Evolutionary conservation across 495 filamentous ascomycete species (phyloP).

Genomic region (Penicillium daleae): DNA sequence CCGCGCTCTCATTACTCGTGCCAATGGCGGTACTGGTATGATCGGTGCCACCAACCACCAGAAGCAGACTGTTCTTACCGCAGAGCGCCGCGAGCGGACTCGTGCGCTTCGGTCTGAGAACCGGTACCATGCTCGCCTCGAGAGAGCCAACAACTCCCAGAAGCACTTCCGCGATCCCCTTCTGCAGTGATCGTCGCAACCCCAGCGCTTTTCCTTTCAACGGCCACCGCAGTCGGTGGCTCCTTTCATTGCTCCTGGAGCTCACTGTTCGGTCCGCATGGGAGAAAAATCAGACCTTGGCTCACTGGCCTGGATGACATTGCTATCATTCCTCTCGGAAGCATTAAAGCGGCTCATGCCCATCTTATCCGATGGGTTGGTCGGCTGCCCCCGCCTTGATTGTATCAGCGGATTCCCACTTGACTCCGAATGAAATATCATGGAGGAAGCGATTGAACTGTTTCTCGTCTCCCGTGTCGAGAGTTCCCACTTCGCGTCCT

Average conservation of each 20-base stretch:
- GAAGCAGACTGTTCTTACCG: conserved; percentile 63
- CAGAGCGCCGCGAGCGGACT: conserved; percentile 69
- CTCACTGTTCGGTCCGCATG: background rate
- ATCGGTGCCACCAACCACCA: conserved; percentile 70
- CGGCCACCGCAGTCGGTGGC: background rate
- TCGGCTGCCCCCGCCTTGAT: background rate
- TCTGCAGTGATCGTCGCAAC: conserved; percentile 41
- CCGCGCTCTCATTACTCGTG: conserved; percentile 64
- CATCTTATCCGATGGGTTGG: background rate
- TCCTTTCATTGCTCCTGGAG: background rate
- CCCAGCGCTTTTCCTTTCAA: background rate
- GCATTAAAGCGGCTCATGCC: background rate
- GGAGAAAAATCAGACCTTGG: background rate
- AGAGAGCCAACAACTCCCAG: conserved; percentile 69
- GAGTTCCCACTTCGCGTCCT: background rate
- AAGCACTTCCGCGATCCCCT: conserved; percentile 72
- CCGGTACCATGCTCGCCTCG: conserved; percentile 62
- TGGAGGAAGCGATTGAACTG: too few relatives aligned
- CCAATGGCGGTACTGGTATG: conserved; percentile 77
- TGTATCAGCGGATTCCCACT: background rate
- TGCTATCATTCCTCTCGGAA: background rate
- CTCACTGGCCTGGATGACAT: background rate
- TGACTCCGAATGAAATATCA: background rate
- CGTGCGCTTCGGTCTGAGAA: conserved; percentile 61
- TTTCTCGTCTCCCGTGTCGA: background rate